Evolutionary conservation across 1,284 basidiomycete genomes (phyloP).

Genomic region (Tilletia horrida): DNA sequence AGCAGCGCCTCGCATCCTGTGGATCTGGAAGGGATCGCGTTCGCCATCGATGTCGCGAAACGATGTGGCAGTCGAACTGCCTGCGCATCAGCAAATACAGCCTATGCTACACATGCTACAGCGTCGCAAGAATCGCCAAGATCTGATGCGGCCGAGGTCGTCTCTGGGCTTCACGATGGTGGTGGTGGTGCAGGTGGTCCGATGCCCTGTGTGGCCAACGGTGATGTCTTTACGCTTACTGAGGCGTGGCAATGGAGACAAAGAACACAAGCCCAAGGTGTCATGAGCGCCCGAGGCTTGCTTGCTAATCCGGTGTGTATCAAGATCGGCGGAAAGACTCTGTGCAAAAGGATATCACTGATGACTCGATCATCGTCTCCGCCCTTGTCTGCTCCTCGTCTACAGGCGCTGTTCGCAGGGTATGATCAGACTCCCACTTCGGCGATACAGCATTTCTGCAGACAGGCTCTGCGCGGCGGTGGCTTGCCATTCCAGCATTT

Average conservation of each 20-base stretch:
- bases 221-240: constrained; percentile 61
- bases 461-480: constrained; percentile 57
- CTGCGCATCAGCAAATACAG: constrained; percentile 25
- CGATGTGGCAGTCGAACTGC: constrained; percentile 37
- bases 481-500: constrained; percentile 61
- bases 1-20: constrained; percentile 60
- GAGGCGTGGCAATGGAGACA: constrained; percentile 59
- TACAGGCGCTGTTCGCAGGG: constrained; percentile 61
- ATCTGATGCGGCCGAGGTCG: not conserved
- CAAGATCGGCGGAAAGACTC: no score
- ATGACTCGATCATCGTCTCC: not conserved
- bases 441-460: constrained; percentile 59
- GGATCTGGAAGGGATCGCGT: constrained; percentile 59
- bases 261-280: constrained; percentile 60
- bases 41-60: constrained; percentile 60
- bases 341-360: not conserved
- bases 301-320: constrained; percentile 61
- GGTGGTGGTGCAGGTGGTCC: constrained; percentile 55
- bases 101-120: not conserved
- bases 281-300: constrained; percentile 64
- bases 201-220: constrained; percentile 63
- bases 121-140: not conserved
- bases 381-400: no score
- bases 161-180: not conserved
- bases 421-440: constrained; percentile 59